Evolutionary conservation across 768 basidiomycete species (phyloP).

Genomic region (Pleurotus salmoneostramineus): DNA sequence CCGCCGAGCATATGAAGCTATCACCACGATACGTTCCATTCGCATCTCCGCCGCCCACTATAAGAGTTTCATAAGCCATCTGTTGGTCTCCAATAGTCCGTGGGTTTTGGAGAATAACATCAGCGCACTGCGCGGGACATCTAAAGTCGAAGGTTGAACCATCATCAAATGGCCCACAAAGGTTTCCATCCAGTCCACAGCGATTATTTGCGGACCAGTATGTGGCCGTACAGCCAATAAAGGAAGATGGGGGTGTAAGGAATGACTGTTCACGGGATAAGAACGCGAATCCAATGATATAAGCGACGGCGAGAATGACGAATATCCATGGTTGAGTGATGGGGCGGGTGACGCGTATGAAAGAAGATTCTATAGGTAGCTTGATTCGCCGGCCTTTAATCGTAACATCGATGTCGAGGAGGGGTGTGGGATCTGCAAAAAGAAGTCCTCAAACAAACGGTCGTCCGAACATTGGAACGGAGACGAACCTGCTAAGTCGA

Average conservation of each 20-base stretch:
- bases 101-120: constrained; percentile 66
- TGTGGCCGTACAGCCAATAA: constrained; percentile 63
- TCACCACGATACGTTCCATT: constrained; percentile 78
- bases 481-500: constrained; percentile 42
- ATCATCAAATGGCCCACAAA: constrained; percentile 63
- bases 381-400: constrained; percentile 30
- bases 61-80: constrained; percentile 64
- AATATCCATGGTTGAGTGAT: constrained; percentile 54
- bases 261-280: constrained; percentile 72
- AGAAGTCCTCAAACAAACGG: constrained; percentile 3
- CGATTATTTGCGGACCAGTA: constrained; percentile 68
- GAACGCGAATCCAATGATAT: constrained; percentile 72
- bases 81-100: constrained; percentile 67
- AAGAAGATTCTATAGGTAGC: constrained; percentile 50
- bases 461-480: not conserved
- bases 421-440: constrained; percentile 47
- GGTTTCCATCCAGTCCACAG: constrained; percentile 68
- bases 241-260: constrained; percentile 58
- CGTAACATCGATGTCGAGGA: constrained; percentile 46
- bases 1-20: constrained; percentile 81
- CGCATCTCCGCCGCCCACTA: constrained; percentile 82
- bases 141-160: constrained; percentile 62
- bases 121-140: constrained; percentile 71
- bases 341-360: constrained; percentile 46
- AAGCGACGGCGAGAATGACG: constrained; percentile 48